A percentile compares a stretch with the other conserved stretches of the same genome.
phyloP scores from a whole-genome alignment of 306 rosid genomes.

The Lagenaria siceraria region DNA sequence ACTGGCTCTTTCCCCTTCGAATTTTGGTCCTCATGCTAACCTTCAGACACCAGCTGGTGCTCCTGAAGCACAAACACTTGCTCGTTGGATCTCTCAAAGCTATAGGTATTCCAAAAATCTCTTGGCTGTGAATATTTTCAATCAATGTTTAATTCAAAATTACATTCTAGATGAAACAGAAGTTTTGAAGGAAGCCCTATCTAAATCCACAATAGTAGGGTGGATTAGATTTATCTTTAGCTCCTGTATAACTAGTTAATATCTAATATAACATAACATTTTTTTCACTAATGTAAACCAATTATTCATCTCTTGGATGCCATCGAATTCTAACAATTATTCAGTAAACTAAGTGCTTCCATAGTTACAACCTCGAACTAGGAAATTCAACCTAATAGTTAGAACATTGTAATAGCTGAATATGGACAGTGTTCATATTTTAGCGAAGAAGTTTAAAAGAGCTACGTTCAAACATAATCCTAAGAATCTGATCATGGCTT shows the following conservation, averaged over 20 bases:
- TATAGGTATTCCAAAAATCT: slow-evolving; percentile 13
- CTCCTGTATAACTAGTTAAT: too few relatives aligned
- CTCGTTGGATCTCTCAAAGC: slow-evolving; percentile 79
- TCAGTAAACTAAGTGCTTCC: background rate
- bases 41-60: slow-evolving; percentile 63
- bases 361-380: background rate
- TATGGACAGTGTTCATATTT: background rate
- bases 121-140: background rate
- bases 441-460: background rate
- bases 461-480: background rate
- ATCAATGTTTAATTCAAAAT: too few relatives aligned
- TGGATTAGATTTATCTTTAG: too few relatives aligned
- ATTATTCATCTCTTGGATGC: too few relatives aligned
- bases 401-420: background rate
- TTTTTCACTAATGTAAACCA: too few relatives aligned
- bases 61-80: slow-evolving; percentile 85
- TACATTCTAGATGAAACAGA: too few relatives aligned
- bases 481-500: background rate
- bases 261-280: too few relatives aligned
- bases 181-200: too few relatives aligned
- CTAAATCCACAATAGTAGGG: too few relatives aligned
- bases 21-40: slow-evolving; percentile 45
- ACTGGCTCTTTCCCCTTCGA: slow-evolving; percentile 78
- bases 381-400: background rate
- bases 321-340: background rate